Evolutionary conservation across 208 protist genomes (phyloP), one percentile per base, ranked within the genome.

Genomic region (Leishmania lainsoni): DNA sequence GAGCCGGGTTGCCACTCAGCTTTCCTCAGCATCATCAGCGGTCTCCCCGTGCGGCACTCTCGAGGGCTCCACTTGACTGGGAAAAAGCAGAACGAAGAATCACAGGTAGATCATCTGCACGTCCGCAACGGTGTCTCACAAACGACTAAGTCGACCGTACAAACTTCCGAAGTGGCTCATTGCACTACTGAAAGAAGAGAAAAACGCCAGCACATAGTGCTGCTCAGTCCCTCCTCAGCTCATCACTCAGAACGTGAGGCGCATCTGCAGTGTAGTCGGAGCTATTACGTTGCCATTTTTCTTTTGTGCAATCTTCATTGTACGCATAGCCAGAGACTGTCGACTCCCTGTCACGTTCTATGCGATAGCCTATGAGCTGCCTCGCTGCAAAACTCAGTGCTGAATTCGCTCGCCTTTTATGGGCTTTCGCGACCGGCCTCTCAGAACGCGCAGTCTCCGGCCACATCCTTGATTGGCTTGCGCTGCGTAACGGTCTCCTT

Each of bases 401-500:
- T 17, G 35, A 42, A 35, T 10, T 39, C 14, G 20, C 68, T 2
- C 20, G 9, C 68, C 26, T 22, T 12, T 5, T 5, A 51, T 51
- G 32, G 5, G 32, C 22, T 6, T 49, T 52, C 10, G 42, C 20
- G 42, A 4, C 22, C 6, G 29, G 3, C 35, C n/a, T 35, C 20
- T 77, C 16, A 82, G 58, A 66, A 68, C 68, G 63, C 61, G 52
- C 77, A 79, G 58, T 84, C 84, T 3, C 70, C 66, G 0, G 83
- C 80, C 2, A 96, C 81, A 8, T 82, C 88, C 71, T 80, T 86
- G 26, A 97, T 92, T n/a, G 86, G 79, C 81, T 91, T 92, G 10
- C 88, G 87, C 79, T 93, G 90, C 81, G 92, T 95, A 29, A 97
- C 85, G 0, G 91, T 88, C 83, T 97, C 94, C 78, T 95, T 95